Percentiles rank a stretch among this genome's conserved stretches.
phyloP scores from a whole-genome alignment of 108 stramenopile species.

The Nitzschia sp. region DNA sequence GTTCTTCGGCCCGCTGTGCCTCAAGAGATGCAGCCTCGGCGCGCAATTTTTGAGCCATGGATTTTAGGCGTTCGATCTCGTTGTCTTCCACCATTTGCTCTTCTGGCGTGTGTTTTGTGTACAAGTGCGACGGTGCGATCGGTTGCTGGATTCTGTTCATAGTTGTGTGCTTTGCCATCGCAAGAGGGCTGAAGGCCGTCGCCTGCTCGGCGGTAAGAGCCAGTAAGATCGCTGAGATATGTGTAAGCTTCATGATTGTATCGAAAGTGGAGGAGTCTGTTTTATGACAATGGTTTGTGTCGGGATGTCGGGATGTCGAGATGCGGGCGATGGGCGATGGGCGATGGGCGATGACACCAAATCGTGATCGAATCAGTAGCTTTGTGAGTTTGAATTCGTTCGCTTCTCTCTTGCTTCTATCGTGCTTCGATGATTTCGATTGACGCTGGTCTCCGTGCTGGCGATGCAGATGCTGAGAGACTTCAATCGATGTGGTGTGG shows the following conservation, averaged over 20 bases:
- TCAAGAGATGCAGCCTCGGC: conserved; percentile 82
- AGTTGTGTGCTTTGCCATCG: neutral
- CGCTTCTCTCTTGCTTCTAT: too few species aligned
- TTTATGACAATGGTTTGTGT: too few species aligned
- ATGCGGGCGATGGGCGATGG: too few species aligned
- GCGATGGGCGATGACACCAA: too few species aligned
- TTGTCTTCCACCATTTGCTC: conserved; percentile 41
- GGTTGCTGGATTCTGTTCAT: neutral
- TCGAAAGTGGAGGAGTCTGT: too few species aligned
- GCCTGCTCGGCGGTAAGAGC: neutral
- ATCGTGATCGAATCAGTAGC: too few species aligned
- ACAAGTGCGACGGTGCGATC: neutral
- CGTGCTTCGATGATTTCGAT: too few species aligned
- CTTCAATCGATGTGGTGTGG: too few species aligned
- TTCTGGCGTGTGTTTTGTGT: conserved; percentile 1
- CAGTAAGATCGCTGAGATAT: neutral
- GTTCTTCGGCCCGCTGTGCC: conserved; percentile 70
- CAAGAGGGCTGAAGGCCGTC: neutral
- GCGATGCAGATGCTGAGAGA: too few species aligned
- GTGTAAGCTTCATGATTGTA: neutral
- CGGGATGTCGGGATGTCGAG: too few species aligned
- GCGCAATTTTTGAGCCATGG: conserved; percentile 77
- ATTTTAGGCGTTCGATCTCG: conserved; percentile 74
- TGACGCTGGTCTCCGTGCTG: too few species aligned
- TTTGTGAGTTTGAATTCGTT: too few species aligned